Evolutionary conservation across 1,284 basidiomycete genomes (phyloP).

Genomic region (Inonotus hispidus): DNA sequence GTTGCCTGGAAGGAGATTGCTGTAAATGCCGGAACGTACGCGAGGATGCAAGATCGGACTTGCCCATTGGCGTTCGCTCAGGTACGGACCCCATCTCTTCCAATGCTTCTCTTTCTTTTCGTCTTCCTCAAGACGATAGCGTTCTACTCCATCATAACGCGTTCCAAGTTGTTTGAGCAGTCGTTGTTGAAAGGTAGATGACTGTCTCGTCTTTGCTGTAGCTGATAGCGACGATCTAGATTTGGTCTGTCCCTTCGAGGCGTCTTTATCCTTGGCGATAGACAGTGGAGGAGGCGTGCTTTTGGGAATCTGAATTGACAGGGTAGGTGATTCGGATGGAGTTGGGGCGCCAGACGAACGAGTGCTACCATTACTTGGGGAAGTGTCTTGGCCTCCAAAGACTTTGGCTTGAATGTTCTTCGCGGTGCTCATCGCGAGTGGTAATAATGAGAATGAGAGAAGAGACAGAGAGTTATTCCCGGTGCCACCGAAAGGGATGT

Average conservation of each 20-base stretch:
- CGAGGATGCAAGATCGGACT: conserved; percentile 28
- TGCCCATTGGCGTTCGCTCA: conserved; percentile 97
- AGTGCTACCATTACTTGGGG: conserved; percentile 21
- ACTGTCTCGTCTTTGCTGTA: conserved; percentile 22
- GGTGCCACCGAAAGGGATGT: not conserved
- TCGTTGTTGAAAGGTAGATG: conserved; percentile 44
- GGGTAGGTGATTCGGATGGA: conserved; percentile 36
- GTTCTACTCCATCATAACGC: conserved; percentile 63
- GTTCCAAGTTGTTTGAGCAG: conserved; percentile 53
- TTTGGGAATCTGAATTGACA: conserved; percentile 81
- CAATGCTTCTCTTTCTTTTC: conserved; percentile 72
- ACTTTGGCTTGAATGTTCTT: conserved; percentile 74
- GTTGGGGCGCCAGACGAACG: conserved; percentile 25
- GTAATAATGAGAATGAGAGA: not conserved
- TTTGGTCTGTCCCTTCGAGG: conserved; percentile 21
- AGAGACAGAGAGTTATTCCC: not conserved
- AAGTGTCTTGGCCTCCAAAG: conserved; percentile 47
- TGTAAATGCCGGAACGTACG: not conserved
- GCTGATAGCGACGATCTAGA: conserved; percentile 10
- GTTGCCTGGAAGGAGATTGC: conserved; percentile 62
- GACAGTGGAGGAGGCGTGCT: conserved; percentile 29
- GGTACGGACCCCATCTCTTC: conserved; percentile 98
- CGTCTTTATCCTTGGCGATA: conserved; percentile 28
- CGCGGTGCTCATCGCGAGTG: conserved; percentile 34
- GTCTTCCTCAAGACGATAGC: conserved; percentile 68